A percentile compares a stretch with the other conserved stretches of the same genome.
phyloP scores from a whole-genome alignment of 1,139 yeast species.

The Barnettozyma hawaiiensis region DNA sequence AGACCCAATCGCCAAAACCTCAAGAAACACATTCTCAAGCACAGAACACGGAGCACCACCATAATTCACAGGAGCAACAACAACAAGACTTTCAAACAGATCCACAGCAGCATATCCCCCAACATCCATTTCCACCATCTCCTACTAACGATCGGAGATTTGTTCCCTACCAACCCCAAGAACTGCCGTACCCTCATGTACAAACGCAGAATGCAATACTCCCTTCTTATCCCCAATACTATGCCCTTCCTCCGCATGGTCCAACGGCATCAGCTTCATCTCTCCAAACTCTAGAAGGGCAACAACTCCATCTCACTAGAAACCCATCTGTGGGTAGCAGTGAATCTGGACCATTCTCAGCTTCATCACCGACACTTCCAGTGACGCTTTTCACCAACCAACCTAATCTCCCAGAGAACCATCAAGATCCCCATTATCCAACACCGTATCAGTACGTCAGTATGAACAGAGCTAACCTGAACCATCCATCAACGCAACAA shows the following conservation, averaged over 20 bases:
- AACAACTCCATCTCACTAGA: background rate
- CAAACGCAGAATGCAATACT: background rate
- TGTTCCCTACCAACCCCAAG: background rate
- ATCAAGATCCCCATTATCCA: background rate
- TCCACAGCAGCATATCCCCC: background rate
- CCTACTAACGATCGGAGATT: background rate
- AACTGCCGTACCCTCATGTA: background rate
- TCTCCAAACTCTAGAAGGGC: background rate
- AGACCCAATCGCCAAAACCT: background rate
- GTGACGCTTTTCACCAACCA: background rate
- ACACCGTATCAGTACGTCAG: background rate
- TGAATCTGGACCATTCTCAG: background rate
- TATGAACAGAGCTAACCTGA: background rate
- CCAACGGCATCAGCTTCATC: background rate
- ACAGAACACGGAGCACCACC: slow-evolving; percentile 1
- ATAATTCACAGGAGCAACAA: too few relatives aligned
- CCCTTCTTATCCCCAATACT: background rate
- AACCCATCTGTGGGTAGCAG: background rate
- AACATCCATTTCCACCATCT: background rate
- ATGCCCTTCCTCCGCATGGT: background rate
- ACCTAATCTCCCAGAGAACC: background rate
- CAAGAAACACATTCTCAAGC: background rate
- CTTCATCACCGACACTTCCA: background rate
- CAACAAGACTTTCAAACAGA: background rate
- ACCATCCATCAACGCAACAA: background rate